Percentiles rank a stretch among this genome's conserved stretches.
phyloP scores from a whole-genome alignment of 257 asterid species.

The Lithospermum erythrorhizon region DNA sequence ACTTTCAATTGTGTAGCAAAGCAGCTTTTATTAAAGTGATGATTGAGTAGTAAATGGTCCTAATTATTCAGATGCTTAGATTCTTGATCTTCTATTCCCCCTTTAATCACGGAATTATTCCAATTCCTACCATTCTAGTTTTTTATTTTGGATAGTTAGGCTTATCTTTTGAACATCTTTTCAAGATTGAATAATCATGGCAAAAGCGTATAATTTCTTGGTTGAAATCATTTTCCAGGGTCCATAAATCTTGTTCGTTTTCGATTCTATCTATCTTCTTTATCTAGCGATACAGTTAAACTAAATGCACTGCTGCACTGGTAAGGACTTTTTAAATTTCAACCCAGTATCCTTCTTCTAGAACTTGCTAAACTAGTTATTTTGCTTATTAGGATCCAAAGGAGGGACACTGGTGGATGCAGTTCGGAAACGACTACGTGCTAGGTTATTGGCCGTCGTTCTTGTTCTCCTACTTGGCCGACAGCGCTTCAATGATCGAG shows the following conservation, averaged over 20 bases:
- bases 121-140: background rate
- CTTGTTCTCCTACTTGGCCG: conserved; percentile 73
- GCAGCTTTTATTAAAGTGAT: background rate
- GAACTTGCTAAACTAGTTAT: background rate
- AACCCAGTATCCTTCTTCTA: background rate
- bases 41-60: conserved; percentile 10
- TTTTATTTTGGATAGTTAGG: background rate
- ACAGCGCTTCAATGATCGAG: conserved; percentile 77
- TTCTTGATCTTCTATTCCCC: conserved; percentile 19
- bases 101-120: background rate
- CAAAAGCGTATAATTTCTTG: background rate
- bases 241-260: background rate
- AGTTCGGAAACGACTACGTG: conserved; percentile 68
- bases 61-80: conserved; percentile 23
- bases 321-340: background rate
- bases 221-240: background rate
- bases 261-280: background rate
- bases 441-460: conserved; percentile 90
- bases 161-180: background rate
- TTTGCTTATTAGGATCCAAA: conserved; percentile 51
- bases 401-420: conserved; percentile 96
- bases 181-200: background rate
- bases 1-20: background rate
- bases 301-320: background rate
- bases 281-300: background rate